Percentiles rank a stretch among this genome's conserved stretches.
phyloP scores from a whole-genome alignment of 495 filamentous ascomycete genomes.

The Penicillium crystallinum region DNA sequence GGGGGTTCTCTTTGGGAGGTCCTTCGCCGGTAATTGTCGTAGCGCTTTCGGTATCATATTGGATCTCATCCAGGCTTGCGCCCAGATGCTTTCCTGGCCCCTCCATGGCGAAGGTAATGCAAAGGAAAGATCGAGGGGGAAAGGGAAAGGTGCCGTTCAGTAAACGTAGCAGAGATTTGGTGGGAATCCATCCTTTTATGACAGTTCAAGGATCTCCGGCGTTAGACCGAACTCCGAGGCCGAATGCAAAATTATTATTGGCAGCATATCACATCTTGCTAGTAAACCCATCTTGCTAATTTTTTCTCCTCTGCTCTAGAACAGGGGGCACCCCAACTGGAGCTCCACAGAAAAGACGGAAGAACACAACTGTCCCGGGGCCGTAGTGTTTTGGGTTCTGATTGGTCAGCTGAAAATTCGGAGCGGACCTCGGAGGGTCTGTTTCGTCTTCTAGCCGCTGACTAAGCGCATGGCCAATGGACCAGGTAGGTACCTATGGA shows the following conservation, averaged over 20 bases:
- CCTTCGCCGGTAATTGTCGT: conserved; percentile 27
- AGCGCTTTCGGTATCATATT: conserved; percentile 31
- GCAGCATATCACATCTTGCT: neutral
- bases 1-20: conserved; percentile 6
- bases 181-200: conserved; percentile 1
- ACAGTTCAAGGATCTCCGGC: neutral
- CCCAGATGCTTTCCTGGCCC: conserved; percentile 12
- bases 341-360: no score
- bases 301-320: no score
- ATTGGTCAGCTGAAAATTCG: no score
- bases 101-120: conserved; percentile 22
- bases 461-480: no score
- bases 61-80: conserved; percentile 9
- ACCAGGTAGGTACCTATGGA: no score
- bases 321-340: no score
- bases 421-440: no score
- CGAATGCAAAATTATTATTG: neutral
- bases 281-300: no score
- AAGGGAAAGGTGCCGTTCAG: neutral
- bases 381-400: no score
- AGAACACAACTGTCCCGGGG: no score
- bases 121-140: neutral
- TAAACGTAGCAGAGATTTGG: neutral
- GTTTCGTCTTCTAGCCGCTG: no score
- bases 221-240: neutral